Base-by-base conservation (phyloP, 208 protist genomes). In the Acanthamoeba lenticulata region DNA sequence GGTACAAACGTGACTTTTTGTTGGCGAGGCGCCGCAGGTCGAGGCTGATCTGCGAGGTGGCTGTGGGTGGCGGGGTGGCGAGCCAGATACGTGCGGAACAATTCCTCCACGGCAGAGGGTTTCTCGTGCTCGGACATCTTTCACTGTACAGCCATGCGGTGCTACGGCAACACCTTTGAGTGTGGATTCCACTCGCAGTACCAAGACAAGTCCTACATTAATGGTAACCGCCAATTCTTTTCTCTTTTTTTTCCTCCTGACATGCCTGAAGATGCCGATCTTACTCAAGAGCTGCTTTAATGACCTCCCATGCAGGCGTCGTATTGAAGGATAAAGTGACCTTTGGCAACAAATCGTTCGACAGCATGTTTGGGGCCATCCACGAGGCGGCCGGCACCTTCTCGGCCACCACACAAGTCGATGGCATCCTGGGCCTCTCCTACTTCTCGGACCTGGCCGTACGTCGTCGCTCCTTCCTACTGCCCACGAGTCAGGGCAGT, bases 341-440 rank as follows among this genome's bases (percentile, higher is more conserved):
- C 5, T 90, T 90, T 38, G 81, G 55, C 3, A 38, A 62, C 29
- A 27, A 24, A 9, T 44, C 81, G 27, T 90, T 90, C n/a, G 55
- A 57, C 36, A 45, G 81, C 49, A 44, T 90, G 38, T 90, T 90
- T 62, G 81, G 81, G 21, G 81, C 81, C 24, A 90, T 90, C 40
- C 62, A 65, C 34, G 81, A 90, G 81, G 81, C 81, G 34, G 45
- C 81, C 29, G 81, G 81, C 29, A 90, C 49, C 27, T 90, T 90
- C 36, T 40, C 49, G 4, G 29, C 81, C 32, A 62, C 49, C 40
- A n/a, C 45, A 15, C 49, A 52, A 34, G 81, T 90, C 7, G 81
- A 90, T 29, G 81, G 81, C 81, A 90, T 90, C 62, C 81, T 90
- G 81, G 81, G 81, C 45, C 45, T 90, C 32, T 89, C 81, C 45